phyloP scores from a whole-genome alignment of 164 flowering plant species.

The Chloranthus sessilifolius region DNA sequence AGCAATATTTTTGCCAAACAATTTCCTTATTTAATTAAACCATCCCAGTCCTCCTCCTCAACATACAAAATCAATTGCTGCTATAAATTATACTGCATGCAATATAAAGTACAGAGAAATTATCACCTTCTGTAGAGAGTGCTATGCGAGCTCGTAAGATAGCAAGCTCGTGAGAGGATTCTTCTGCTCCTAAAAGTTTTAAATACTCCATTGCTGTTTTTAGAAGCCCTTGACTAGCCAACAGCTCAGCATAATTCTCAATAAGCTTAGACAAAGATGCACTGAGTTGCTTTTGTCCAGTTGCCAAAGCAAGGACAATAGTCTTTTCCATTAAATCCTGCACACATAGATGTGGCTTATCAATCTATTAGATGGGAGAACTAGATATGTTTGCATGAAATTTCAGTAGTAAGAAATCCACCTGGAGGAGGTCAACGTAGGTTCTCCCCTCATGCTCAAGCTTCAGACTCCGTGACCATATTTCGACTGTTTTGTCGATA shows the following conservation, averaged over 20 bases:
- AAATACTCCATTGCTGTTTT: slow-evolving; percentile 87
- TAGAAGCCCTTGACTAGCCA: slow-evolving; percentile 90
- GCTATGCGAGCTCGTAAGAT: slow-evolving; percentile 80
- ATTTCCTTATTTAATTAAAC: too few relatives aligned
- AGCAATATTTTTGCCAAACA: too few relatives aligned
- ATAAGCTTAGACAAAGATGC: slow-evolving; percentile 77
- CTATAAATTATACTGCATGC: too few relatives aligned
- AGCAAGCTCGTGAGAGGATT: slow-evolving; percentile 73
- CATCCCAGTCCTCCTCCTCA: too few relatives aligned
- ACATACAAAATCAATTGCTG: too few relatives aligned
- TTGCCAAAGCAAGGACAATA: slow-evolving; percentile 81
- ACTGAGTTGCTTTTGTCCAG: slow-evolving; percentile 82
- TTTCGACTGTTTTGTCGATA: slow-evolving; percentile 88
- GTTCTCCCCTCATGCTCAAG: slow-evolving; percentile 57
- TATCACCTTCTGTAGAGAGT: slow-evolving; percentile 57
- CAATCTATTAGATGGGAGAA: not conserved
- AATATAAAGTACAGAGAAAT: slow-evolving; percentile 1
- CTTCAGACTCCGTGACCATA: slow-evolving; percentile 73
- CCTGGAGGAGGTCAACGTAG: slow-evolving; percentile 92
- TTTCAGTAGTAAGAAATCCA: slow-evolving; percentile 10
- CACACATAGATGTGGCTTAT: not conserved
- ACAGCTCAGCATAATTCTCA: slow-evolving; percentile 93
- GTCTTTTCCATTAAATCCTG: slow-evolving; percentile 99
- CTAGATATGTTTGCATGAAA: not conserved
- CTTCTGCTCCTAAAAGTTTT: slow-evolving; percentile 78